Base-by-base conservation (phyloP, 2,329 filamentous ascomycete species). In the Tolypocladium paradoxum region DNA sequence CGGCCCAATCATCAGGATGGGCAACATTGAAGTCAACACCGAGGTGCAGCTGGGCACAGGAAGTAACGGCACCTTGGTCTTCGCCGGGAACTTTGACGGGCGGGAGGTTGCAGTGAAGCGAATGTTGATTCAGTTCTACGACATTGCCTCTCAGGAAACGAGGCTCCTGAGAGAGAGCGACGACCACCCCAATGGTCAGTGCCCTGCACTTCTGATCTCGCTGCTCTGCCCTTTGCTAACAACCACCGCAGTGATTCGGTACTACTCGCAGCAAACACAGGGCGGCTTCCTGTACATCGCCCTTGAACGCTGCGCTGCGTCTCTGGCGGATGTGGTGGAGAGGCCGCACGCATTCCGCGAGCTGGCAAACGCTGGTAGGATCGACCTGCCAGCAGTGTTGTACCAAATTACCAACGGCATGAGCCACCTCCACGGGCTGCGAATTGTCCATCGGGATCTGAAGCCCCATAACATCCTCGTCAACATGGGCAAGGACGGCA, bases 381-480 rank as follows among this genome's bases (percentile, higher is more conserved):
- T 81, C 58, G 88, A 97, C 62, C 74, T 95, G 50, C 88, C 88
- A 0, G 82, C 84, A 57, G 84, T 95, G 2, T 73, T 99, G 37
- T 86, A 90, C 54, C 93, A 99, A 66, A 90, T 99, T 56, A 89
- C 91, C 2, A 86, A 88, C 53, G 93, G 93, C 36, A 81, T 99
- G 33, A 84, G 85, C 54, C 91, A 97, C 68, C 75, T 99, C 11
- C 93, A 99, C 70, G 86, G 84, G 20, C 78, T 97, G 45, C 87
- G 93, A 56, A 96, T 99, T 64, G 95, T 99, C 3, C 93, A 99
- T 67, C 88, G 93, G 51, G 93, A 99, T 65, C 81, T 99, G 63
- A 99, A 99, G 68, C 93, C 93, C 0, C 93, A 99, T 64, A 99
- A 99, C 61, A 97, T 99, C 50, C 77, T 99, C 1, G 90, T 97